Conservation (phyloP, 2,329 filamentous ascomycete species). For the Xenoacremonium recifei region DNA sequence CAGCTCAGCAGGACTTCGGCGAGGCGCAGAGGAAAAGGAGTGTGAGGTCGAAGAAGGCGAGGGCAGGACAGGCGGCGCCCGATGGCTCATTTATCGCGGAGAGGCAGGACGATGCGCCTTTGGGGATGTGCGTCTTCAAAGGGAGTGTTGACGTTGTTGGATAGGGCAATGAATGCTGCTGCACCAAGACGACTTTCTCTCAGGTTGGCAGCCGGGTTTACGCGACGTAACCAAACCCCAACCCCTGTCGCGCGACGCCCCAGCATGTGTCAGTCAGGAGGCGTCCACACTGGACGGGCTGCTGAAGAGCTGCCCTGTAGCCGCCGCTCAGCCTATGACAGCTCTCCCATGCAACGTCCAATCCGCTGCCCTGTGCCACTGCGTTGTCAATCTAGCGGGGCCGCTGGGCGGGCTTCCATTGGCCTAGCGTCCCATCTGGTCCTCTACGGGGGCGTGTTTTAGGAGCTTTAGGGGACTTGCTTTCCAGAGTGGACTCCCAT, state of each 20-base stretch:
- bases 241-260: constrained; percentile 28
- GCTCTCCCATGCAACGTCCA: no score
- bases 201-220: constrained; percentile 19
- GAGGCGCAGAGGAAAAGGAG: neutral
- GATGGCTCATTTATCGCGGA: no score
- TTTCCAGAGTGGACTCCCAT: no score
- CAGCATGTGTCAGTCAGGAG: constrained; percentile 33
- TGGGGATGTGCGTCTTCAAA: neutral
- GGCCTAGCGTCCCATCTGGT: no score
- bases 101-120: neutral
- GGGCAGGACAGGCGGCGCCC: neutral
- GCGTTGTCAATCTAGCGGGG: no score
- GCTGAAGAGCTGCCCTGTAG: constrained; percentile 11
- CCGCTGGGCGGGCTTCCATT: no score
- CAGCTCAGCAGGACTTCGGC: neutral
- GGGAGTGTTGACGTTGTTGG: neutral
- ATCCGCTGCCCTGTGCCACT: no score
- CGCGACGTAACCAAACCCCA: no score
- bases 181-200: constrained; percentile 3
- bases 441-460: no score
- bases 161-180: neutral
- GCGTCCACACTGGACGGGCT: constrained; percentile 9
- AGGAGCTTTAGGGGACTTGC: no score
- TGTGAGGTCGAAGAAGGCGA: neutral
- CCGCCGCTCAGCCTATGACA: no score